Percentiles rank a stretch among this genome's conserved stretches.
Evolutionary conservation across 768 basidiomycete species (phyloP).

Genomic region (Russula dissimulans): DNA sequence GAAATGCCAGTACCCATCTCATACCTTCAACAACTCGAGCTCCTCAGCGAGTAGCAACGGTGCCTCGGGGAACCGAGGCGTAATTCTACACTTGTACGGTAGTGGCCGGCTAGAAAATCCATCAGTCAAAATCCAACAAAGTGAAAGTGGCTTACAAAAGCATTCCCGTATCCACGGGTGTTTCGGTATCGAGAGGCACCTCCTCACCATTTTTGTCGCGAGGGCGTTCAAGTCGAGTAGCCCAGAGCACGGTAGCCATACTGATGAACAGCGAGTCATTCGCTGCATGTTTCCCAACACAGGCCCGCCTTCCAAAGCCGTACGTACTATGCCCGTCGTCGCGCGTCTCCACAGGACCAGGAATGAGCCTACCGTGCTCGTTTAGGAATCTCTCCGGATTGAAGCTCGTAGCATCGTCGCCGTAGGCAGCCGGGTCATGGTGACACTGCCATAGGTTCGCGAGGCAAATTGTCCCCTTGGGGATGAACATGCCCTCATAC

Average conservation of each 20-base stretch:
- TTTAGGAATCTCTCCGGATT: constrained; percentile 18
- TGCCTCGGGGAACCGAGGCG: too few relatives aligned
- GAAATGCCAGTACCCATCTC: too few relatives aligned
- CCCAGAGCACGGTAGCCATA: constrained; percentile 11
- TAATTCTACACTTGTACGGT: too few relatives aligned
- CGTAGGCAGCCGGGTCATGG: constrained; percentile 4
- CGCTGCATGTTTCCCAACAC: constrained; percentile 17
- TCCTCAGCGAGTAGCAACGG: too few relatives aligned
- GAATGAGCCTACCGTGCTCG: neutral
- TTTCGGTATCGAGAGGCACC: too few relatives aligned
- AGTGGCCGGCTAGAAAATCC: too few relatives aligned
- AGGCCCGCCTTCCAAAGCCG: constrained; percentile 16
- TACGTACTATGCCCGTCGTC: constrained; percentile 12
- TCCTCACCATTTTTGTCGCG: too few relatives aligned
- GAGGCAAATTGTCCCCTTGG: constrained; percentile 28
- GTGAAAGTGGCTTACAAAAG: too few relatives aligned
- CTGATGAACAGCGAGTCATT: constrained; percentile 17
- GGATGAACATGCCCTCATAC: constrained; percentile 27
- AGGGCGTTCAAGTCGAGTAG: too few relatives aligned
- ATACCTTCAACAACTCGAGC: too few relatives aligned
- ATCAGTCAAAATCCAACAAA: too few relatives aligned
- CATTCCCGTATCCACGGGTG: too few relatives aligned
- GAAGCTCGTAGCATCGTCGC: constrained; percentile 15
- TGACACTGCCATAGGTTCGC: constrained; percentile 20
- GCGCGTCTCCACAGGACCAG: constrained; percentile 6